Conservation (phyloP, 2,329 filamentous ascomycete species). For the Teratosphaeria zuluensis region DNA sequence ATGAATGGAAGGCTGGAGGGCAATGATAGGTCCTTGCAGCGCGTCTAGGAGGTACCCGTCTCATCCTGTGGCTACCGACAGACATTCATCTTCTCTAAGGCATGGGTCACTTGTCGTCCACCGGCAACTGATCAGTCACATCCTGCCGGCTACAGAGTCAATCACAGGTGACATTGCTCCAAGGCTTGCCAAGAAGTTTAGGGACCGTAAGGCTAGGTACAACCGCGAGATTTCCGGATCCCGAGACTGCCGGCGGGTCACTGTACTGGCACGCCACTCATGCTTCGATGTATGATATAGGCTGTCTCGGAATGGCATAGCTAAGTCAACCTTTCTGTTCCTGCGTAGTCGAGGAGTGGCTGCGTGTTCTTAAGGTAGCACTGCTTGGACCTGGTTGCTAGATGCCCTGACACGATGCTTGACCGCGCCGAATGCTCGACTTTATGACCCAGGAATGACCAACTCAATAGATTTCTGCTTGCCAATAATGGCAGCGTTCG, state of each 20-base stretch:
- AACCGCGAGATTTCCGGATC: neutral
- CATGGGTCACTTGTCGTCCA: neutral
- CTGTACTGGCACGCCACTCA: neutral
- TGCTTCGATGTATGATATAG: neutral
- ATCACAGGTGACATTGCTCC: neutral
- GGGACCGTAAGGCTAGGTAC: neutral
- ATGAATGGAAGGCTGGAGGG: too few species aligned
- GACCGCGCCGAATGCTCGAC: neutral
- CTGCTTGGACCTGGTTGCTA: neutral
- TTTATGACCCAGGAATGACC: neutral
- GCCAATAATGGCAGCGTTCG: neutral
- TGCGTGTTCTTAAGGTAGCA: neutral
- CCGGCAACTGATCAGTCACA: neutral
- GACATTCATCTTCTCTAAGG: neutral
- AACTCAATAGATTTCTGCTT: neutral
- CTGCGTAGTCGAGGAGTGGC: neutral
- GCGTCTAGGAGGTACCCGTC: neutral
- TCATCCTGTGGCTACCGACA: neutral
- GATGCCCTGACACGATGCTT: neutral
- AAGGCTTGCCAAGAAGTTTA: neutral
- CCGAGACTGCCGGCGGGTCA: neutral
- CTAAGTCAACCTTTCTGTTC: neutral
- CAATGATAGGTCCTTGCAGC: neutral
- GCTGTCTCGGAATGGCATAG: neutral
- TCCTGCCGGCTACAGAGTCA: neutral